Percentiles rank a stretch among this genome's conserved stretches.
These are phyloP conservation scores for Naganishia sp. DNA, from an alignment of 1,284 basidiomycete genomes.

Conservation along the genomic window DNA sequence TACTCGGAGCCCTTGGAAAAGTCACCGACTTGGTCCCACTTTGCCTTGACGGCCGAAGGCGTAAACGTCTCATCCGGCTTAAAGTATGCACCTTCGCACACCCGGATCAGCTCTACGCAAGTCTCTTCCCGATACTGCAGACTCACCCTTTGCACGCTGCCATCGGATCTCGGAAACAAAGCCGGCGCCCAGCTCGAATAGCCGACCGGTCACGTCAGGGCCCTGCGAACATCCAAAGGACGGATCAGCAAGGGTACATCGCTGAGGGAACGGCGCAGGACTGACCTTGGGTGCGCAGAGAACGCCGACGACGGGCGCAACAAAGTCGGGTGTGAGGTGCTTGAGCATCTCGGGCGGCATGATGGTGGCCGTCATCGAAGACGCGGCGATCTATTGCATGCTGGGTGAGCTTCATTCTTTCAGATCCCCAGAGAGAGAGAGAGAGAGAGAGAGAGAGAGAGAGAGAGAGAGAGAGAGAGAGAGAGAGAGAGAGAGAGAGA, in stretches of 20 bases:
- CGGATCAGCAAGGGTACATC: neutral
- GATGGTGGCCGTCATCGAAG: constrained; percentile 88
- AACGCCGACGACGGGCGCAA: constrained; percentile 85
- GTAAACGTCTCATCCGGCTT: constrained; percentile 90
- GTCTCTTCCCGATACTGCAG: neutral
- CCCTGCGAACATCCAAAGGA: constrained; percentile 61
- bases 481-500: no score
- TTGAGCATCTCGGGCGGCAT: constrained; percentile 97
- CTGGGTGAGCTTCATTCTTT: neutral
- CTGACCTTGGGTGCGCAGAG: constrained; percentile 53
- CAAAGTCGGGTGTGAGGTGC: constrained; percentile 87
- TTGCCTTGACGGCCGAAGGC: constrained; percentile 84
- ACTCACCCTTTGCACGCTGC: constrained; percentile 78
- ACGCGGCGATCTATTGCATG: constrained; percentile 73
- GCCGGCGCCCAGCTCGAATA: constrained; percentile 94
- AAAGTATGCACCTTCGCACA: constrained; percentile 66
- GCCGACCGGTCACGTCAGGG: constrained; percentile 78
- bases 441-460: no score
- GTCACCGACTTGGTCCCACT: constrained; percentile 79
- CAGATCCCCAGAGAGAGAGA: neutral
- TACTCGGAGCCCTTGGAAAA: constrained; percentile 71
- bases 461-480: no score
- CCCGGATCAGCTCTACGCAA: neutral
- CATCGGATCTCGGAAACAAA: constrained; percentile 90
- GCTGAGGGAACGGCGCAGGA: neutral